A percentile compares a stretch with the other conserved stretches of the same genome.
Conservation (phyloP, 371 early-diverging fungal genomes). For the Mortierella sp. region DNA sequence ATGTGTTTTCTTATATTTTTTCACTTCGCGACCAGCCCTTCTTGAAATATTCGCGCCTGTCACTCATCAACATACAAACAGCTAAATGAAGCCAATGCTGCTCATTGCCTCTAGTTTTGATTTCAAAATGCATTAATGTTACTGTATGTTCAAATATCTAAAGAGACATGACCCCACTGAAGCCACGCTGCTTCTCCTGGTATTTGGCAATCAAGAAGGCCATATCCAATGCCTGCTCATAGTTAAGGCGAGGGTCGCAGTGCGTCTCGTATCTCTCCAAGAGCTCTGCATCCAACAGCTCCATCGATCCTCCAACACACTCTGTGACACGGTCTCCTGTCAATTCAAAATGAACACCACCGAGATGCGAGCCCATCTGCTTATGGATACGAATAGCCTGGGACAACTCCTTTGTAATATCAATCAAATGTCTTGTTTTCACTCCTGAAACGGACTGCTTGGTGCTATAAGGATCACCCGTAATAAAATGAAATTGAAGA, state of each 20-base stretch:
- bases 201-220: conserved; percentile 95
- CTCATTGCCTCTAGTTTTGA: no score
- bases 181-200: conserved; percentile 75
- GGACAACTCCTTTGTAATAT: conserved; percentile 87
- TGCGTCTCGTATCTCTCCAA: conserved; percentile 93
- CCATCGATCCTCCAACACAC: conserved; percentile 97
- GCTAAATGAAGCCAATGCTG: no score
- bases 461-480: conserved; percentile 64
- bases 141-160: not conserved
- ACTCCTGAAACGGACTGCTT: conserved; percentile 84
- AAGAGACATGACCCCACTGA: conserved; percentile 47
- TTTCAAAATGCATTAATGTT: no score
- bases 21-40: no score
- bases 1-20: no score
- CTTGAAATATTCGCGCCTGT: no score
- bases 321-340: conserved; percentile 97
- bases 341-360: conserved; percentile 97
- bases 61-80: not conserved
- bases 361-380: conserved; percentile 78
- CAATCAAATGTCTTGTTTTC: conserved; percentile 93
- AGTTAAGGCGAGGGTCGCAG: conserved; percentile 96
- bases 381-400: conserved; percentile 89
- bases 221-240: conserved; percentile 96
- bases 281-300: conserved; percentile 85
- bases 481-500: not conserved